phyloP scores from a whole-genome alignment of 2,329 filamentous ascomycete genomes.

The Hypoxylon sp. region DNA sequence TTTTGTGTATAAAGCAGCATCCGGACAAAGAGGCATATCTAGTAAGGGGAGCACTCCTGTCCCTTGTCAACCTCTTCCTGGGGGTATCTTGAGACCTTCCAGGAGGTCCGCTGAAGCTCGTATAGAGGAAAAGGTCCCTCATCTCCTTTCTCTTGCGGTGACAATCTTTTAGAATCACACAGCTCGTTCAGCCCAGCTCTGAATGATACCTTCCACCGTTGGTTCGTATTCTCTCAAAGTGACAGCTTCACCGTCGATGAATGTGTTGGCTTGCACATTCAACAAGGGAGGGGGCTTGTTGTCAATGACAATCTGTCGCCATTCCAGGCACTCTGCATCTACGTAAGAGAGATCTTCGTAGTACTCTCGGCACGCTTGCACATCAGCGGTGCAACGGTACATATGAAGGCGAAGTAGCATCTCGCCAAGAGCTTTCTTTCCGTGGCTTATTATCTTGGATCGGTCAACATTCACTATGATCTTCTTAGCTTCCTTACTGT shows the following conservation, averaged over 20 bases:
- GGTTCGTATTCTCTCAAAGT: constrained; percentile 65
- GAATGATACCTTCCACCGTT: constrained; percentile 61
- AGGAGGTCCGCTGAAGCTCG: too few relatives aligned
- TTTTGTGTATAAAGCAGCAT: too few relatives aligned
- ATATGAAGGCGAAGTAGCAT: constrained; percentile 68
- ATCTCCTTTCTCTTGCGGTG: background rate
- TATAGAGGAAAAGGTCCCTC: too few relatives aligned
- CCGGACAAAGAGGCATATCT: too few relatives aligned
- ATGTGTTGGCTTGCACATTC: constrained; percentile 72
- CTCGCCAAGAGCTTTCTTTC: constrained; percentile 63
- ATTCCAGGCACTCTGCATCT: constrained; percentile 58
- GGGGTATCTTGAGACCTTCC: too few relatives aligned
- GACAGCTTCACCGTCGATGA: constrained; percentile 49
- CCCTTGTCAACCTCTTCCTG: too few relatives aligned
- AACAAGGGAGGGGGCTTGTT: constrained; percentile 65
- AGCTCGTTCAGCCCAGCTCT: constrained; percentile 54
- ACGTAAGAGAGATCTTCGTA: constrained; percentile 67
- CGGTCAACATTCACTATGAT: constrained; percentile 64
- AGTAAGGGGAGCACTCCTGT: too few relatives aligned
- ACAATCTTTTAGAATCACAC: constrained; percentile 29
- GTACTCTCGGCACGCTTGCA: constrained; percentile 58
- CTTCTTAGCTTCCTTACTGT: constrained; percentile 53
- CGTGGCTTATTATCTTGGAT: constrained; percentile 62
- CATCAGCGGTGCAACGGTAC: constrained; percentile 69
- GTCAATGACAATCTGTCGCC: constrained; percentile 63